phyloP scores from a whole-genome alignment of 768 basidiomycete species.

The Boletus edulis region DNA sequence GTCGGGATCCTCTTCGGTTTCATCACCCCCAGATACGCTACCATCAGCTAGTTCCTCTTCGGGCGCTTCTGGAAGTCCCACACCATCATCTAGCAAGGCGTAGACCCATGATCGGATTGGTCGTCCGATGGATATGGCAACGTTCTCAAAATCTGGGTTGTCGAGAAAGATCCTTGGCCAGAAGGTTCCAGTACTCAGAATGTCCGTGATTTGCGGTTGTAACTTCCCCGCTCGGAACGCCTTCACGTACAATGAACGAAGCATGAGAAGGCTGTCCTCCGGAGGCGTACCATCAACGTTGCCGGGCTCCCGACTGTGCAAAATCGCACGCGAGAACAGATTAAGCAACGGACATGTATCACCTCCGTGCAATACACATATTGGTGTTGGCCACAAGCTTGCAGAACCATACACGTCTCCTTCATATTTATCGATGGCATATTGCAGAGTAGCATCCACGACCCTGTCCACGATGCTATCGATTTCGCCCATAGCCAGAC shows the following conservation, averaged over 20 bases:
- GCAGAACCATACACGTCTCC: constrained; percentile 37
- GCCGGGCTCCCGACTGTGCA: constrained; percentile 21
- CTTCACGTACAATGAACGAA: constrained; percentile 53
- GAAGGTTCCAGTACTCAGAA: constrained; percentile 58
- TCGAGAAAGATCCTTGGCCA: constrained; percentile 80
- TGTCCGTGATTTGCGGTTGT: constrained; percentile 56
- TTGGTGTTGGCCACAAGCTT: constrained; percentile 51
- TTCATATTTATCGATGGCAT: constrained; percentile 65
- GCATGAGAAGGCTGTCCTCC: constrained; percentile 18
- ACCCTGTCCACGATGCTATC: constrained; percentile 64
- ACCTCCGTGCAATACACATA: constrained; percentile 62
- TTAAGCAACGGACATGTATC: constrained; percentile 55
- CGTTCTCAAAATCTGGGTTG: constrained; percentile 70
- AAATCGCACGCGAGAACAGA: constrained; percentile 45
- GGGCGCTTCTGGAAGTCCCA: constrained; percentile 51
- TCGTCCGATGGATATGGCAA: constrained; percentile 58
- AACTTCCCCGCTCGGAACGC: constrained; percentile 64
- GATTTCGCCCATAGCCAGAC: constrained; percentile 58
- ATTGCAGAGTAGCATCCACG: constrained; percentile 73
- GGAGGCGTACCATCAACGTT: constrained; percentile 1
- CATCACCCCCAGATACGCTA: constrained; percentile 19
- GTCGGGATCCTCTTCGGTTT: constrained; percentile 48
- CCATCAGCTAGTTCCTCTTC: constrained; percentile 17
- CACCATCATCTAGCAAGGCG: constrained; percentile 62
- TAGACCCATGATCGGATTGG: constrained; percentile 66